Conservation (phyloP, 2,329 filamentous ascomycete genomes). For the Fusarium sp. region DNA sequence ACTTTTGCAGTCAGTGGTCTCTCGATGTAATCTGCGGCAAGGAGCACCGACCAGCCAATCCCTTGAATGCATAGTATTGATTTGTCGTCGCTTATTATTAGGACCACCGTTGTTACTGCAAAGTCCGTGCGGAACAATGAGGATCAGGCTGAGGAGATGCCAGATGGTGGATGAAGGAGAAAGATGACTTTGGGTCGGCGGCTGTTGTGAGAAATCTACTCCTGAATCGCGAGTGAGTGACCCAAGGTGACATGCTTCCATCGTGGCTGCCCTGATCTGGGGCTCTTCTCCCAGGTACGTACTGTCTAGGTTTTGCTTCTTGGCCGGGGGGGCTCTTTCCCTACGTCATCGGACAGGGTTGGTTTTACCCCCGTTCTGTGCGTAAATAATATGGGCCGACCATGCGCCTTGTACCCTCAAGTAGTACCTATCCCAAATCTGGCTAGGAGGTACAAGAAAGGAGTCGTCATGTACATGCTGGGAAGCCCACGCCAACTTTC, state of each 20-base stretch:
- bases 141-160: not conserved
- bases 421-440: not conserved
- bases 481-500: constrained; percentile 35
- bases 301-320: constrained; percentile 29
- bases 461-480: constrained; percentile 19
- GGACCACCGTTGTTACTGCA: constrained; percentile 14
- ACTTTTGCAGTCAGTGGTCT: constrained; percentile 35
- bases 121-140: constrained; percentile 19
- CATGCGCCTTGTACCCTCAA: constrained; percentile 6
- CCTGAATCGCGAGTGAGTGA: constrained; percentile 3
- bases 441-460: not conserved
- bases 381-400: constrained; percentile 25
- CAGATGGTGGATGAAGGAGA: not conserved
- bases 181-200: not conserved
- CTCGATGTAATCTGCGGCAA: constrained; percentile 34
- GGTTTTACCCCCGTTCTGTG: constrained; percentile 23
- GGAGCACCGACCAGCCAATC: constrained; percentile 37
- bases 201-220: not conserved
- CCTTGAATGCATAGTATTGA: constrained; percentile 34
- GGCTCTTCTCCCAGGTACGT: constrained; percentile 8
- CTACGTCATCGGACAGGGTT: constrained; percentile 43
- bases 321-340: constrained; percentile 29
- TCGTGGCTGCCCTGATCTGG: constrained; percentile 12
- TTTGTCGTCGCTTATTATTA: constrained; percentile 29
- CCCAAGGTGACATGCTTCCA: constrained; percentile 5